phyloP scores from a whole-genome alignment of 345 rosid species.

The Orychophragmus violaceus region DNA sequence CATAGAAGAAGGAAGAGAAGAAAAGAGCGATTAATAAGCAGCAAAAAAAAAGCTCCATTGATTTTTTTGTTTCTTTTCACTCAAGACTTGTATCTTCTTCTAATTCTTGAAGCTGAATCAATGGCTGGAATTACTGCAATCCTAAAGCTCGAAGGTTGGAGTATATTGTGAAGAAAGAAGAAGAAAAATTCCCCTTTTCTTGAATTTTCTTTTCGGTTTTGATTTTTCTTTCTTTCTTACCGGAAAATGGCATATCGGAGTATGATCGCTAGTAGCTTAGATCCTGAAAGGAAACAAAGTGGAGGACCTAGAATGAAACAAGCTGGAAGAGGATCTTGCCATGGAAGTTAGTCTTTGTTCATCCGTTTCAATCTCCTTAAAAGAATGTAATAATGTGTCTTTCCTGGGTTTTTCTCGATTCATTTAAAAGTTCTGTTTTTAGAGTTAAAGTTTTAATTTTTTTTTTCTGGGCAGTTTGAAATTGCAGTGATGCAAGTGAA shows the following conservation, averaged over 20 bases:
- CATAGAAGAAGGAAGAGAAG: constrained; percentile 13
- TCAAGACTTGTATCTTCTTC: background rate
- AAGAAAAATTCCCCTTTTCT: background rate
- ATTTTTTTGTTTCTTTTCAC: background rate
- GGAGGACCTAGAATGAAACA: constrained; percentile 92
- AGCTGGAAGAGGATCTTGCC: constrained; percentile 97
- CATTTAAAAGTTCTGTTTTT: background rate
- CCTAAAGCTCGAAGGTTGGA: constrained; percentile 43
- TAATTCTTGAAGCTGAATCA: background rate
- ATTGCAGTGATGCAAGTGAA: constrained; percentile 22
- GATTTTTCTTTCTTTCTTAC: background rate
- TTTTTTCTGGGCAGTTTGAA: constrained; percentile 4
- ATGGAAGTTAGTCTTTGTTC: constrained; percentile 75
- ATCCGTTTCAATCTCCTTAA: constrained; percentile 17
- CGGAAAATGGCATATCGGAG: constrained; percentile 57
- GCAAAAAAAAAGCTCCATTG: constrained; percentile 6
- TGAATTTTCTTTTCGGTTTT: background rate
- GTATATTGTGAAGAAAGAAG: constrained; percentile 30
- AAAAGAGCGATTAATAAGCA: constrained; percentile 4
- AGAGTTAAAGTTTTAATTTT: background rate
- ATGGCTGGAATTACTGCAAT: constrained; percentile 56
- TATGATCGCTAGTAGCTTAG: constrained; percentile 63
- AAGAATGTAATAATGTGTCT: constrained; percentile 26
- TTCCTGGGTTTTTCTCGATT: background rate
- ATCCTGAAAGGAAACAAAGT: constrained; percentile 87